Evolutionary conservation across 208 protist species (phyloP), one percentile per base, ranked within the genome.

Genomic region (Leishmania turanica): DNA sequence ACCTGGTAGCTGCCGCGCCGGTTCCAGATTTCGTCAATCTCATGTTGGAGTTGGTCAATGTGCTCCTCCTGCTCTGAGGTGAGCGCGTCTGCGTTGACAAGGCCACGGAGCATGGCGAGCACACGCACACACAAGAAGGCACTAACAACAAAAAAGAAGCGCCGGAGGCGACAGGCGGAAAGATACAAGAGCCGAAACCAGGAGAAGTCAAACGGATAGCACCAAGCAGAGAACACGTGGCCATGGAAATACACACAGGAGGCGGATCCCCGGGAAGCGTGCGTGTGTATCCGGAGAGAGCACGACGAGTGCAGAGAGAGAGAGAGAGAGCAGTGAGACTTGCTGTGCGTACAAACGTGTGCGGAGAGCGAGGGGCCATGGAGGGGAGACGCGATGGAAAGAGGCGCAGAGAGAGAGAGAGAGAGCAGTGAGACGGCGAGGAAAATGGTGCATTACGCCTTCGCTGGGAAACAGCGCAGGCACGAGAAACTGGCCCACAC

Each of bases 21-120:
- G 81, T 85, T 96, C 93, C 94, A 97, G 45, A 97, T 95, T 51
- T 95, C 91, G 69, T 97, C 94, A 64, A 97, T 96, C 79, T 97
- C 91, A 64, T 78, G 78, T 84, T 97, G 94, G 15, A 97, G 86
- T 9, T 83, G 79, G 54, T 91, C 87, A 51, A 97, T 95, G 83
- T 96, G 91, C 56, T 84, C 80, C 66, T 83, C 79, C 80, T 97
- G 89, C 68, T 92, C 92, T 31, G 82, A 65, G 34, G 85, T 91
- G 9, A 97, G 89, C 71, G 79, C 56, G 64, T 83, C 85, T 9
- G 42, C 75, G 24, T 87, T 86, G 24, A 94, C 89, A n/a, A 90
- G 84, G 0, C 85, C 83, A 31, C 87, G 86, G 15, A 91, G 83
- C 86, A 93, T 89, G 40, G 45, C 24, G 11, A 74, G 47, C 24